phyloP scores from a whole-genome alignment of 176 grass and related monocot genomes.

The Zizania latifolia region DNA sequence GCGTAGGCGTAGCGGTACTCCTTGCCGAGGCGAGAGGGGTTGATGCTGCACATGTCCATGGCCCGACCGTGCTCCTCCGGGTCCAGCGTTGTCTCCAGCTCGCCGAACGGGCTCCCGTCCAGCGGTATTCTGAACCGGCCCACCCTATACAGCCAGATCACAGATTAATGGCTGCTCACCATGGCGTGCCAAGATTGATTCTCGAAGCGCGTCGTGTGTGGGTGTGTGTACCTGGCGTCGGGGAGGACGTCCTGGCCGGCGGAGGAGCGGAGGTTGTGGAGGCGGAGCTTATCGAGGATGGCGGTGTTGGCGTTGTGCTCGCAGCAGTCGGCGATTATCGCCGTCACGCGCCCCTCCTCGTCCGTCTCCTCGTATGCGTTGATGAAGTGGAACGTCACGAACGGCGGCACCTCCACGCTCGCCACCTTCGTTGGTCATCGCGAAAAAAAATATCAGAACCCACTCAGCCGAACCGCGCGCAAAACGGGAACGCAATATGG shows the following conservation, averaged over 20 bases:
- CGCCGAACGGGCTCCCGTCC: conserved; percentile 71
- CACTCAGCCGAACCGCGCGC: not conserved
- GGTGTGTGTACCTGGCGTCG: conserved; percentile 58
- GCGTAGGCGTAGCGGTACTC: conserved; percentile 85
- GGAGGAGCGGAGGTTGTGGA: conserved; percentile 59
- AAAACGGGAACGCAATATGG: not conserved
- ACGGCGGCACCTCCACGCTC: conserved; percentile 92
- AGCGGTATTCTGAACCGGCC: conserved; percentile 89
- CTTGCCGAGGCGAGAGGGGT: conserved; percentile 72
- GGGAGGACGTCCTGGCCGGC: conserved; percentile 70
- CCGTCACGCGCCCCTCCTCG: conserved; percentile 65
- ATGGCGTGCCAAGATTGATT: too few relatives aligned
- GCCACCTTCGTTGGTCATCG: conserved; percentile 42
- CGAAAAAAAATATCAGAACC: not conserved
- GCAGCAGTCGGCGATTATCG: conserved; percentile 86
- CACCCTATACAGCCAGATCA: conserved; percentile 38
- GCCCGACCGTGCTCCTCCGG: conserved; percentile 79
- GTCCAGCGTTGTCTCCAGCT: conserved; percentile 66
- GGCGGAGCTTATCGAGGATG: conserved; percentile 89
- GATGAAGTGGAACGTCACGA: conserved; percentile 96
- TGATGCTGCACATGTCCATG: conserved; percentile 99
- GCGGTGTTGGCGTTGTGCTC: conserved; percentile 84
- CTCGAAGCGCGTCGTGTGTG: too few relatives aligned
- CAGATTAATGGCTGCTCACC: too few relatives aligned
- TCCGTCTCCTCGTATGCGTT: conserved; percentile 94